Percentiles rank a stretch among this genome's conserved stretches.
These are phyloP conservation scores for Blastocystis sp. DNA, from an alignment of 352 stramenopile species.

Conservation along the genomic window DNA sequence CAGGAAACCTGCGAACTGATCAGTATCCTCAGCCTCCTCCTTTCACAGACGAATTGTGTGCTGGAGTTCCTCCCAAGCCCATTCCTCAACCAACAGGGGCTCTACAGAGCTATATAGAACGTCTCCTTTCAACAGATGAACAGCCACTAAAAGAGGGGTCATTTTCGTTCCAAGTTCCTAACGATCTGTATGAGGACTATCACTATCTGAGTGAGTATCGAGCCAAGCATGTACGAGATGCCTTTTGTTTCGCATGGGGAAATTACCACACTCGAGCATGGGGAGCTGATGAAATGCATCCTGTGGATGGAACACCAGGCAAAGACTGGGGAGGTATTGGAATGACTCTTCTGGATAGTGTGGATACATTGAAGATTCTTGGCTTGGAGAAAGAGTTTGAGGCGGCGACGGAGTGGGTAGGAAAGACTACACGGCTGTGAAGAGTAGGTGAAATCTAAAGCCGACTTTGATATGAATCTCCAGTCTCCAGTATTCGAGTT, in stretches of 20 bases:
- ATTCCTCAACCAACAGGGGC: not conserved
- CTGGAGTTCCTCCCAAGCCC: not conserved
- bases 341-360: constrained; percentile 51
- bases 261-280: constrained; percentile 36
- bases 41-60: not conserved
- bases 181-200: constrained; percentile 22
- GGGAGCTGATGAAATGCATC: constrained; percentile 49
- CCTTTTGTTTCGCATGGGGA: constrained; percentile 34
- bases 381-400: constrained; percentile 75
- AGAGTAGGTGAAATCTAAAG: not conserved
- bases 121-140: not conserved
- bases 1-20: not conserved
- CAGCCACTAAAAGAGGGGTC: not conserved
- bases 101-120: not conserved
- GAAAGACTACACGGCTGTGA: too few relatives aligned
- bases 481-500: constrained; percentile 90
- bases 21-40: not conserved
- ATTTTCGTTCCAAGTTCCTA: constrained; percentile 19
- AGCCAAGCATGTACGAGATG: constrained; percentile 33
- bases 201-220: constrained; percentile 58
- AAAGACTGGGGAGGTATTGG: constrained; percentile 51
- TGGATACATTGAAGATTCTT: constrained; percentile 68
- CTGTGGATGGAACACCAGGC: not conserved
- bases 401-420: constrained; percentile 70
- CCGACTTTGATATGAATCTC: constrained; percentile 75